Percentiles rank a stretch among this genome's conserved stretches.
Evolutionary conservation across 2,329 filamentous ascomycete species (phyloP).

Genomic region (Pestalotiopsis sp.): DNA sequence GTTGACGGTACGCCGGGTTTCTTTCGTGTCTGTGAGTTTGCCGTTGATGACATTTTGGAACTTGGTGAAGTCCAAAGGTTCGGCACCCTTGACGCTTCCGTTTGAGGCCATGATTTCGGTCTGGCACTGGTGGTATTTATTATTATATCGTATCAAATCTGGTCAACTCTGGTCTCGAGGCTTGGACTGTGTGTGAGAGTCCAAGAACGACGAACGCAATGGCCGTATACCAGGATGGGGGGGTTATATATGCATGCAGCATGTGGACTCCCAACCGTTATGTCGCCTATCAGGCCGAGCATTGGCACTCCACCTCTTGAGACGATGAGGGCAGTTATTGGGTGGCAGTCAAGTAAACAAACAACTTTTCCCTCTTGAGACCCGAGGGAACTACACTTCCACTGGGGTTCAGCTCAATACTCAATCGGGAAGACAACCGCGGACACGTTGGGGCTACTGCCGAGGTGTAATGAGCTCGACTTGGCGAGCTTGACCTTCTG

Average conservation of each 20-base stretch:
- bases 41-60: constrained; percentile 57
- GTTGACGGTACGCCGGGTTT: constrained; percentile 52
- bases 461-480: background rate
- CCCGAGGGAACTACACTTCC: background rate
- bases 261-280: background rate
- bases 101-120: background rate
- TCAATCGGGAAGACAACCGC: background rate
- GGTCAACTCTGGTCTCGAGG: no score
- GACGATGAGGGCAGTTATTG: background rate
- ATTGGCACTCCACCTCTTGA: background rate
- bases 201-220: no score
- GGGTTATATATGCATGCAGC: background rate
- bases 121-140: background rate
- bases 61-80: constrained; percentile 30
- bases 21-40: constrained; percentile 42
- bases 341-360: background rate
- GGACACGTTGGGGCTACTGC: background rate
- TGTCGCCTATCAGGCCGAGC: background rate
- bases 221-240: background rate
- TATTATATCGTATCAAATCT: no score
- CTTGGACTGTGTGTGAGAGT: no score
- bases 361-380: background rate
- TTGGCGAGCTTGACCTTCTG: background rate
- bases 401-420: background rate
- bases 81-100: background rate